Base-by-base conservation (phyloP, 1,284 basidiomycete species). In the Trichosporon sp. region DNA sequence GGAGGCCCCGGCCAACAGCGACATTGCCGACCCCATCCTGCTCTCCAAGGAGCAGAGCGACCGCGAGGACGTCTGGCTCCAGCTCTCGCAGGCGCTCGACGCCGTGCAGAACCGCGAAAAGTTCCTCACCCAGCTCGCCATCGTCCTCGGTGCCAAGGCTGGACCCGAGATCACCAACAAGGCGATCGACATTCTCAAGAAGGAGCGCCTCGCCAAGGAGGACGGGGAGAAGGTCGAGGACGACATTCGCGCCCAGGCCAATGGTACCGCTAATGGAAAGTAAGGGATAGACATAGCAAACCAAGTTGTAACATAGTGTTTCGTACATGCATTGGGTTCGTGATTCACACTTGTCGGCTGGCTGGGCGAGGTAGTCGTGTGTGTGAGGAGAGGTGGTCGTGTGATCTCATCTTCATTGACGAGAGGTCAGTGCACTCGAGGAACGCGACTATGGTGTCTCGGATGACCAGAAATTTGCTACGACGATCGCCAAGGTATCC, bases 21-120 rank as follows among this genome's bases (percentile, higher is more conserved):
- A 59, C 8, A 32, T 40, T 40, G 26, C 31, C 12, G 73, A 74
- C 71, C 68, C 70, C n/a, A 51, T 69, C 6, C 70, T 69, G 3
- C 71, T 72, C 2, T 69, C 70, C 40, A 5, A 32, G 31, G 71
- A 70, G 32, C 68, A 74, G 69, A 16, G 61, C 4, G 61, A 48
- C 10, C 70, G 73, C 43, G 73, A 74, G 61, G 19, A 46, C 16
- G 68, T 70, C 21, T 74, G 73, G 73, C 67, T 70, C 16, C 59
- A 70, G 65, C 68, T 74, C 2, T 72, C 70, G 8, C 38, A 70
- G 59, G 73, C 73, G 0, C 68, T 74, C n/a, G 71, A 74, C 67
- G 40, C n/a, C 4, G 40, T 66, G 6, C 40, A 66, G 16, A 67
- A 70, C 67, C 66, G 66, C 64, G n/a, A 63, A 8, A 67, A 48